Evolutionary conservation across 163 green algal species (phyloP), one percentile per base, ranked within the genome.

Genomic region (Chloromonas sp.): DNA sequence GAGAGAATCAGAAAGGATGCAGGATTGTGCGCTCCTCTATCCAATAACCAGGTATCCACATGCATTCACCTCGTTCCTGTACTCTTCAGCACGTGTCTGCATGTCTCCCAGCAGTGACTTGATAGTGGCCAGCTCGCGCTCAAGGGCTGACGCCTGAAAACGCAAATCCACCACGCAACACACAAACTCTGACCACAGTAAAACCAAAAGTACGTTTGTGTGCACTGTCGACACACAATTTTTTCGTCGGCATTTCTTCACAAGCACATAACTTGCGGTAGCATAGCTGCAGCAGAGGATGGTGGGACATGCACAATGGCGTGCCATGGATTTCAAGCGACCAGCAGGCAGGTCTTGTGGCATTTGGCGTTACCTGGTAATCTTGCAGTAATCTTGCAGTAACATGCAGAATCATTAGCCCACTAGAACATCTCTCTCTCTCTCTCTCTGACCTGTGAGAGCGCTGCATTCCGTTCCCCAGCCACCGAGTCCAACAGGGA

Each of bases 101-200:
- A 92, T 91, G 60, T 88, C 83, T 36, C 87, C 88, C 71, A 96
- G 87, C 85, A 96, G 88, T 0, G 88, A 85, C 85, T 95, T 93
- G 86, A 96, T 86, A 1, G 15, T 79, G n/a, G 86, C 83, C 71
- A 89, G 58, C 80, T 89, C 86, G 3, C 79, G 71, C 15, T 83
- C 80, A 58, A 89, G 74, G 0, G 74, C 61, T 0, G 83, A 66
- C 14, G 83, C 79, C 85, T 88, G 81, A 76, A 11, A 36, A 36
- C 36, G 36, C 36, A 36, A 36, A 36, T 36, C 36, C 36, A 36
- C 36, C 36, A 36, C 36, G 36, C 36, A 36, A 36, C 36, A 36
- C 36, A 36, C 36, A 36, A 36, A 36, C 36, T 36, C 36, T 36
- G 36, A 36, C 36, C 36, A 36, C 36, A 36, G 36, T 36, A 36